Percentiles rank a stretch among this genome's conserved stretches.
Evolutionary conservation across 1,139 yeast genomes (phyloP).

Genomic region (Saccharomycopsis hybrid): DNA sequence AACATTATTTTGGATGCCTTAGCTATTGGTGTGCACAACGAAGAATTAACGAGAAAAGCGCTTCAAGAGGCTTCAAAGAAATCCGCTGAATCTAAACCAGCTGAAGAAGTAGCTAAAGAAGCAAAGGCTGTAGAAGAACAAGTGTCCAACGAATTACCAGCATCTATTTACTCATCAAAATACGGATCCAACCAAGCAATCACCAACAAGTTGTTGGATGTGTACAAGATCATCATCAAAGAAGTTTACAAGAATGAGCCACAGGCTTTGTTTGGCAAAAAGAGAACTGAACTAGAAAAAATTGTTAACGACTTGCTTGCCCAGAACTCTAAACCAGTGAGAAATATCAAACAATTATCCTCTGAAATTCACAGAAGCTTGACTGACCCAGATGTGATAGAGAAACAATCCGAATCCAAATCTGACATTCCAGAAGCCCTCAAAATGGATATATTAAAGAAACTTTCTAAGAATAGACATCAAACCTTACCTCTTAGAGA

Average conservation of each 20-base stretch:
- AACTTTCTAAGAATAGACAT: constrained; percentile 11
- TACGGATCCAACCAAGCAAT: constrained; percentile 25
- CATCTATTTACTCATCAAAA: constrained; percentile 16
- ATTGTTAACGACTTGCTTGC: constrained; percentile 9
- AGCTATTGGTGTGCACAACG: constrained; percentile 21
- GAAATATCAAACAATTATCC: constrained; percentile 30
- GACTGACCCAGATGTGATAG: constrained; percentile 4
- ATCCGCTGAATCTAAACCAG: constrained; percentile 17
- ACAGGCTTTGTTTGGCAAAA: constrained; percentile 2
- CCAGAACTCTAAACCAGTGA: constrained; percentile 27
- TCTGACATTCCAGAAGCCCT: constrained; percentile 9
- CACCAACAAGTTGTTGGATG: constrained; percentile 23
- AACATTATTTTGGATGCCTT: constrained; percentile 23
- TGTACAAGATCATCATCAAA: constrained; percentile 24
- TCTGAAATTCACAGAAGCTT: constrained; percentile 24
- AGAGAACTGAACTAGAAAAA: constrained; percentile 2
- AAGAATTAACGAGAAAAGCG: background rate
- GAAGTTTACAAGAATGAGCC: constrained; percentile 9
- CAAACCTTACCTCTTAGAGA: constrained; percentile 19
- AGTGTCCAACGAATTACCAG: constrained; percentile 1
- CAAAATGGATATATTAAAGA: constrained; percentile 9
- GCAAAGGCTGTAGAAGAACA: no score
- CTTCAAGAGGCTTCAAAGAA: background rate
- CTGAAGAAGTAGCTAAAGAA: background rate
- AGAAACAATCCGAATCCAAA: no score